phyloP scores from a whole-genome alignment of 768 basidiomycete genomes.

The button mushroom (Agaricus bisporus) region DNA sequence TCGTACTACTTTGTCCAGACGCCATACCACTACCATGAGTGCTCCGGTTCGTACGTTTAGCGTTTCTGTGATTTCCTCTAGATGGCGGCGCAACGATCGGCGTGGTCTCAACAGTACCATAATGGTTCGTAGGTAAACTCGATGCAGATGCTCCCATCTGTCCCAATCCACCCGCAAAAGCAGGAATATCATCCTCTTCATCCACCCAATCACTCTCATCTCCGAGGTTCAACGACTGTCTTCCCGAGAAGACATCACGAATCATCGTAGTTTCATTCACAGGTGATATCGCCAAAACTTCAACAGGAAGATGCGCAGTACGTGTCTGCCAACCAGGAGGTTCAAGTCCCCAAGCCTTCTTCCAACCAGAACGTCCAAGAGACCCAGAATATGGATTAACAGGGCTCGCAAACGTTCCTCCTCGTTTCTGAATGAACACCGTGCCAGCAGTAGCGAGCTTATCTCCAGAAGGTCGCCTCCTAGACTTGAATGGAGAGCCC shows the following conservation, averaged over 20 bases:
- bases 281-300: slow-evolving; percentile 70
- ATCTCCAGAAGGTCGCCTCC: slow-evolving; percentile 39
- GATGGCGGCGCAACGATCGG: slow-evolving; percentile 42
- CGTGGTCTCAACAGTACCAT: slow-evolving; percentile 27
- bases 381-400: slow-evolving; percentile 28
- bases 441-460: slow-evolving; percentile 28
- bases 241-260: slow-evolving; percentile 77
- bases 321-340: slow-evolving; percentile 81
- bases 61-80: slow-evolving; percentile 33
- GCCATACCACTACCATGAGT: background rate
- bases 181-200: slow-evolving; percentile 71
- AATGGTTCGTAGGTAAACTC: slow-evolving; percentile 26
- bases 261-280: slow-evolving; percentile 43
- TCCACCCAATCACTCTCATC: slow-evolving; percentile 90
- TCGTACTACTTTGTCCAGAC: slow-evolving; percentile 21
- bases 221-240: slow-evolving; percentile 50
- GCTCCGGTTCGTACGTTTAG: slow-evolving; percentile 27
- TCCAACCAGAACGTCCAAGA: slow-evolving; percentile 74
- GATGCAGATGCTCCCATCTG: slow-evolving; percentile 42
- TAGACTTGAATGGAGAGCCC: slow-evolving; percentile 55
- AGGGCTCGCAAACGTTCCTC: slow-evolving; percentile 65
- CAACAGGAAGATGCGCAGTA: slow-evolving; percentile 62
- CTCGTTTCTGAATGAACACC: slow-evolving; percentile 77
- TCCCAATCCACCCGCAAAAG: slow-evolving; percentile 75
- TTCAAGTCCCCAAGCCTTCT: slow-evolving; percentile 84